Conservation (phyloP, 768 basidiomycete species). For the Termitomyces sp. region DNA sequence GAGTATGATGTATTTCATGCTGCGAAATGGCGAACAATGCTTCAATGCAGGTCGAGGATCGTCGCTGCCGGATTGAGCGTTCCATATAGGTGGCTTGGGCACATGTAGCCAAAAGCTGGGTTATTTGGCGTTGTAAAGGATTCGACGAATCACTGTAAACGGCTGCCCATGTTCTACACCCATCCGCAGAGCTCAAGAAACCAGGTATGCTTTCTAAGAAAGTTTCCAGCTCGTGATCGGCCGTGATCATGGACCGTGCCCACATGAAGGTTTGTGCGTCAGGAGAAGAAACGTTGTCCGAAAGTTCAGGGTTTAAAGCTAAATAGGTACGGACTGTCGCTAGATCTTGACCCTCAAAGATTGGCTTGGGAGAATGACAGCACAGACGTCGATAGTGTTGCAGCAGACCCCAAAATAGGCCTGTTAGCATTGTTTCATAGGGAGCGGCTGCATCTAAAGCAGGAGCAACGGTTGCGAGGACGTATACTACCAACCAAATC, state of each 20-base stretch:
- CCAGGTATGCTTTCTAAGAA: conserved; percentile 11
- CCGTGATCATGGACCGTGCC: conserved; percentile 1
- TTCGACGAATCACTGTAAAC: not conserved
- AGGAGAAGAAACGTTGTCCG: not conserved
- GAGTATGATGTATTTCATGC: not conserved
- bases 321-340: not conserved
- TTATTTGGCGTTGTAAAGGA: not conserved
- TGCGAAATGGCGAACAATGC: conserved; percentile 3
- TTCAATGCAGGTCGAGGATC: conserved; percentile 2
- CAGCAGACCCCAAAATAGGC: not conserved
- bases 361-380: not conserved
- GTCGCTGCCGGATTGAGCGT: not conserved
- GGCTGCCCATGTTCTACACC: not conserved
- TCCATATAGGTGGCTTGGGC: conserved; percentile 4
- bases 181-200: conserved; percentile 1
- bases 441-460: conserved; percentile 2
- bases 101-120: conserved; percentile 1
- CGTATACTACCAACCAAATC: not conserved
- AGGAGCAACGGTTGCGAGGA: conserved; percentile 3
- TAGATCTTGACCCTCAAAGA: not conserved
- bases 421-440: conserved; percentile 7
- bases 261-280: conserved; percentile 1
- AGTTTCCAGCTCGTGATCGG: conserved; percentile 1
- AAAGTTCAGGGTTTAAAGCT: not conserved
- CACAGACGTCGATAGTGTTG: not conserved